Base-by-base conservation (phyloP, 345 rosid species). In the Eucalyptus marginata region DNA sequence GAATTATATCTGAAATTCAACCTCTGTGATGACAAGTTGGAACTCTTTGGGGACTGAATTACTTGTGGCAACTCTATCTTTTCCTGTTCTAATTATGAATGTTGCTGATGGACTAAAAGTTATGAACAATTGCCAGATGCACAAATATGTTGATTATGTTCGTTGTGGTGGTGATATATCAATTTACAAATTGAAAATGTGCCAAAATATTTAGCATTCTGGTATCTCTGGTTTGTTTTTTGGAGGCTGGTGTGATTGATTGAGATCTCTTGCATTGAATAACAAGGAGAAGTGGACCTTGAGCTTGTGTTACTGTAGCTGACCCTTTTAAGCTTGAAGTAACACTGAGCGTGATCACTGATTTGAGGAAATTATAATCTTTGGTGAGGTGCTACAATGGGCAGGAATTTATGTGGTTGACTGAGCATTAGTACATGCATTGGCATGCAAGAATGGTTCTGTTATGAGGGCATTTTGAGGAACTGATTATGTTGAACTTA, bases 1-100 rank as follows among this genome's bases (percentile, higher is more conserved):
- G 5, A 66, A 66, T 66, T 31, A 16, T 68, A 31, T 16, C 24
- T 68, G 24, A 31, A 33, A 31, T 68, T 68, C 40, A 16, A 68
- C 54, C 54, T 50, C 18, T 16, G 20, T 50, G 54, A 50, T 50
- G 2, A 50, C 54, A 50, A 50, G 54, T 16, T 50, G 0, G 0
- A 50, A 50, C 44, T 68, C 43, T 33, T 68, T 31, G 80, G 43
- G 80, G 44, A 33, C 1, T 18, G 43, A 68, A 25, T 59, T 59
- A 59, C 44, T 31, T 31, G 24, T 8, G 80, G 80, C 80, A 68
- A 33, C 80, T 64, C 10, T 16, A 4, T 33, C 43, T 68, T 66
- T 66, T 68, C 44, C 6, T 68, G 24, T 31, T 68, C 43, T 68
- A 68, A 31, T 68, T 33, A 33, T 68, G 20, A 31, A 31, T 20